phyloP scores from a whole-genome alignment of 495 filamentous ascomycete species.

The Penicillium paxilli region DNA sequence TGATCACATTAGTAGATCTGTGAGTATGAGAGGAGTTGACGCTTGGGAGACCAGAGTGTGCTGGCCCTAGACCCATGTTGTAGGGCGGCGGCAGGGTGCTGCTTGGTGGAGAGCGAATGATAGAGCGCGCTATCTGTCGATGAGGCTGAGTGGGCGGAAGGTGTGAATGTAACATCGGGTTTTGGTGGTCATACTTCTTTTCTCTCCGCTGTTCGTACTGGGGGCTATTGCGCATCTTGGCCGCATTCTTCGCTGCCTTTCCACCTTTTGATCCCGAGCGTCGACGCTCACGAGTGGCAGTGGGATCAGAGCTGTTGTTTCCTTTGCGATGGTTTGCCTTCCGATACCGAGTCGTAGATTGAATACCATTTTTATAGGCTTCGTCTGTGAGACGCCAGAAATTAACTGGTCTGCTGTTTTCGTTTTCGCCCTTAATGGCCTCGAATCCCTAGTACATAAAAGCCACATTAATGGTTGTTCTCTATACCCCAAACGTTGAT shows the following conservation, averaged over 20 bases:
- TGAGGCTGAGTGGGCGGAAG: constrained; percentile 7
- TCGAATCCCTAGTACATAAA: constrained; percentile 64
- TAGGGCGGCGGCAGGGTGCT: background rate
- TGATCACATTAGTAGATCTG: constrained; percentile 13
- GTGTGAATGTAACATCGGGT: constrained; percentile 6
- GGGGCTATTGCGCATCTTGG: constrained; percentile 20
- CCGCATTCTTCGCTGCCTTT: constrained; percentile 43
- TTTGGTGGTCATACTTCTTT: constrained; percentile 10
- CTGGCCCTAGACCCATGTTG: background rate
- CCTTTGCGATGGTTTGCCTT: constrained; percentile 50
- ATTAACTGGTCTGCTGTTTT: constrained; percentile 57
- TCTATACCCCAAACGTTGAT: background rate
- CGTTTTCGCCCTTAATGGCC: constrained; percentile 50
- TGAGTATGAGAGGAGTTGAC: constrained; percentile 18
- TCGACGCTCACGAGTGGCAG: constrained; percentile 51
- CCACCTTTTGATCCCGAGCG: constrained; percentile 58
- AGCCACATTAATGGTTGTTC: constrained; percentile 5
- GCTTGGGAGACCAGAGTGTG: background rate
- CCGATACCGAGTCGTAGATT: constrained; percentile 75
- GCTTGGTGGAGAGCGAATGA: background rate
- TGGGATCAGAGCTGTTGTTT: constrained; percentile 37
- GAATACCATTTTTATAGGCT: constrained; percentile 60
- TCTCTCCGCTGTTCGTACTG: constrained; percentile 26
- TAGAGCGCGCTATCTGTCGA: background rate
- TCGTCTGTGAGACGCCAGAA: constrained; percentile 68